Percentiles rank a stretch among this genome's conserved stretches.
Evolutionary conservation across 495 filamentous ascomycete species (phyloP).

Genomic region (Trichoderma orchidacearum): DNA sequence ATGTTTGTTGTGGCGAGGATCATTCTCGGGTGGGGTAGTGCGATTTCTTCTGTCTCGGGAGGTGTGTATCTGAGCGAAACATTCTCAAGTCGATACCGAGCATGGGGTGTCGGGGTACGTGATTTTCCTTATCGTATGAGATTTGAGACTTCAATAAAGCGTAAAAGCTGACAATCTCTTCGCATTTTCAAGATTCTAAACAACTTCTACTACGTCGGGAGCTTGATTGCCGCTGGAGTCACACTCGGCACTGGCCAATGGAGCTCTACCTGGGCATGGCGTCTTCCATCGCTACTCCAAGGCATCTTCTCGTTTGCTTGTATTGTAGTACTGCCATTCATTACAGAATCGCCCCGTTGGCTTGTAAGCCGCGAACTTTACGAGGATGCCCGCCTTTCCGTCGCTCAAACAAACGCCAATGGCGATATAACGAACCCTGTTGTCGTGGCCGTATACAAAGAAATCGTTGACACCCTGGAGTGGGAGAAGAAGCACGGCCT

Average conservation of each 20-base stretch:
- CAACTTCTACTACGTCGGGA: constrained; percentile 37
- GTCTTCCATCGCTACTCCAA: constrained; percentile 40
- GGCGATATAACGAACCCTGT: constrained; percentile 25
- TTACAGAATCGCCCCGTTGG: constrained; percentile 42
- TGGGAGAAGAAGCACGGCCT: constrained; percentile 31
- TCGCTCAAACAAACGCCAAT: constrained; percentile 35
- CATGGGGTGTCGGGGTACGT: constrained; percentile 23
- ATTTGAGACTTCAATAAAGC: not conserved
- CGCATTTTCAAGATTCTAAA: constrained; percentile 22
- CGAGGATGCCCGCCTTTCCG: constrained; percentile 15
- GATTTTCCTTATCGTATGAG: not conserved
- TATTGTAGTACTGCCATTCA: constrained; percentile 37
- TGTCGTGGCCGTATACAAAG: constrained; percentile 26
- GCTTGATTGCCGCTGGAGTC: constrained; percentile 35
- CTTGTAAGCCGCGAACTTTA: constrained; percentile 24
- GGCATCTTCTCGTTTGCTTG: constrained; percentile 37
- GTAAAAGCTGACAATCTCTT: not conserved
- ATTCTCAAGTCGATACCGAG: constrained; percentile 12
- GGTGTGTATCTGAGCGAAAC: not conserved
- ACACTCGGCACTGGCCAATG: constrained; percentile 36
- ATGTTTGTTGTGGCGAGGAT: constrained; percentile 22
- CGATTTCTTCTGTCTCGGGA: constrained; percentile 16
- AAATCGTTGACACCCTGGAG: constrained; percentile 26
- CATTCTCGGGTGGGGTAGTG: constrained; percentile 18
- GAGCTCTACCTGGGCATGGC: constrained; percentile 38